A percentile compares a stretch with the other conserved stretches of the same genome.
These are phyloP conservation scores for Allantophomopsis cytisporea DNA, from an alignment of 2,329 filamentous ascomycete species.

Conservation along the genomic window DNA sequence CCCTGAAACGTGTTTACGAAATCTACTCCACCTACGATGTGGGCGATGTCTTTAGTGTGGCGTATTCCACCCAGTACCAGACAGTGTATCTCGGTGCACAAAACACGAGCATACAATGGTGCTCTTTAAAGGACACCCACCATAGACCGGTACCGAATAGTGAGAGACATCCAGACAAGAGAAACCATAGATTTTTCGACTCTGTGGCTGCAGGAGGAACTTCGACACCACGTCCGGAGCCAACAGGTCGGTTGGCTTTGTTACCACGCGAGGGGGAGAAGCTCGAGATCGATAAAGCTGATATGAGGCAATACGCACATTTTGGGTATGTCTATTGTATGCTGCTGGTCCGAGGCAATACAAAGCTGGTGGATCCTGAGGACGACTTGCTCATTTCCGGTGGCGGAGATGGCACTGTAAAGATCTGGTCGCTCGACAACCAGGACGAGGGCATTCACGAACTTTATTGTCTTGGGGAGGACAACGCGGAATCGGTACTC, in stretches of 20 bases:
- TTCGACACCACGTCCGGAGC: slow-evolving; percentile 54
- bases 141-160: slow-evolving; percentile 46
- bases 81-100: slow-evolving; percentile 88
- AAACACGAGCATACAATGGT: slow-evolving; percentile 94
- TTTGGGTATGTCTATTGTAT: slow-evolving; percentile 96
- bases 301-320: slow-evolving; percentile 82
- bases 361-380: slow-evolving; percentile 52
- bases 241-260: slow-evolving; percentile 26
- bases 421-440: slow-evolving; percentile 67
- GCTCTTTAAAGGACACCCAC: slow-evolving; percentile 53
- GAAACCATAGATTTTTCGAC: slow-evolving; percentile 86
- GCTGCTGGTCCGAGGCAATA: slow-evolving; percentile 64
- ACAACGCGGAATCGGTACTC: slow-evolving; percentile 52
- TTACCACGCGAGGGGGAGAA: slow-evolving; percentile 45
- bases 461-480: slow-evolving; percentile 49
- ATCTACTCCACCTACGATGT: slow-evolving; percentile 91
- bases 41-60: slow-evolving; percentile 91
- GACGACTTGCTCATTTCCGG: slow-evolving; percentile 81
- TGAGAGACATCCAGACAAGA: slow-evolving; percentile 57
- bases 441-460: slow-evolving; percentile 50
- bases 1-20: slow-evolving; percentile 67
- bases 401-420: slow-evolving; percentile 86
- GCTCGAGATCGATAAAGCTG: slow-evolving; percentile 68
- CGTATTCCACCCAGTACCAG: slow-evolving; percentile 66
- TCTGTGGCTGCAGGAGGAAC: slow-evolving; percentile 75